phyloP scores from a whole-genome alignment of 805 yeast genomes.

The Millerozyma miso region DNA sequence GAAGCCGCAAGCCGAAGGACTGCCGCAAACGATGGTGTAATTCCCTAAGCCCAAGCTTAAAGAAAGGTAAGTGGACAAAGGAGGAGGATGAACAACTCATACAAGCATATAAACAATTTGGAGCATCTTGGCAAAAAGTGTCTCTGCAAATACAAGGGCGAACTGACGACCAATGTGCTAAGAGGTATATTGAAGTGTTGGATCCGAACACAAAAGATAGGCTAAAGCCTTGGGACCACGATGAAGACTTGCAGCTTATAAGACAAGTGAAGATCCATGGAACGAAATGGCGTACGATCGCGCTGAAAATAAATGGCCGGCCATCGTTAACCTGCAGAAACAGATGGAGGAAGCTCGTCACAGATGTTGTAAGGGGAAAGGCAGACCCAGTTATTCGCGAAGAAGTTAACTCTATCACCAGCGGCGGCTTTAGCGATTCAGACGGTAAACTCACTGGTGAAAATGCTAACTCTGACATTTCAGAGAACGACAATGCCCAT shows the following conservation, averaged over 20 bases:
- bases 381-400: slow-evolving; percentile 51
- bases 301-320: slow-evolving; percentile 66
- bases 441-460: not conserved
- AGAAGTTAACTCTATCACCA: slow-evolving; percentile 54
- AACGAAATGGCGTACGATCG: slow-evolving; percentile 84
- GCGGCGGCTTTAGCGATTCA: slow-evolving; percentile 11
- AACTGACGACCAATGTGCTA: slow-evolving; percentile 94
- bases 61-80: slow-evolving; percentile 83
- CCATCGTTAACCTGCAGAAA: slow-evolving; percentile 89
- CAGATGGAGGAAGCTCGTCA: slow-evolving; percentile 84
- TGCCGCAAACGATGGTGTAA: slow-evolving; percentile 86
- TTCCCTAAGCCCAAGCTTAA: slow-evolving; percentile 76
- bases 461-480: not conserved
- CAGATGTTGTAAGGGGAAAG: slow-evolving; percentile 65
- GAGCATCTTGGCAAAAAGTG: slow-evolving; percentile 84
- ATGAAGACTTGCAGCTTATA: slow-evolving; percentile 72
- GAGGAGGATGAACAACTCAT: slow-evolving; percentile 70
- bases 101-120: slow-evolving; percentile 61
- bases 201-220: slow-evolving; percentile 79
- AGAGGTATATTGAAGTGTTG: slow-evolving; percentile 81
- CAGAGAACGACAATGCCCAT: not conserved
- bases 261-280: slow-evolving; percentile 67
- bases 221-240: slow-evolving; percentile 71
- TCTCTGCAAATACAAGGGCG: slow-evolving; percentile 74
- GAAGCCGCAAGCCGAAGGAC: slow-evolving; percentile 66